Percentiles rank a stretch among this genome's conserved stretches.
Evolutionary conservation across 768 basidiomycete species (phyloP).

Genomic region (Boletus rex-veris): DNA sequence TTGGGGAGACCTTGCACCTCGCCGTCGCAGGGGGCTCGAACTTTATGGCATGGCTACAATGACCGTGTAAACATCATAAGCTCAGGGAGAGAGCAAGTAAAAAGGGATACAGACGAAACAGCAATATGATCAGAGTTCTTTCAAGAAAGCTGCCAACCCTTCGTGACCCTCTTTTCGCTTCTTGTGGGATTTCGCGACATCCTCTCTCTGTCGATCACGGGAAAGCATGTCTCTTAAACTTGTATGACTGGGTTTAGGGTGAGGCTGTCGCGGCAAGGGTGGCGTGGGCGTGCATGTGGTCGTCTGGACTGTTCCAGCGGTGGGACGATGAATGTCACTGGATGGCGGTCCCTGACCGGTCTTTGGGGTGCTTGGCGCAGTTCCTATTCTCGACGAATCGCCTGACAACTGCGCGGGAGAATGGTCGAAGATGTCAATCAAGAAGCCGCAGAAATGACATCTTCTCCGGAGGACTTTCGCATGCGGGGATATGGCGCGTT

Average conservation of each 20-base stretch:
- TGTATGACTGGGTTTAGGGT: constrained; percentile 35
- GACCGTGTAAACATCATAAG: neutral
- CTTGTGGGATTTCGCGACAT: constrained; percentile 21
- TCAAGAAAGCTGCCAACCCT: constrained; percentile 52
- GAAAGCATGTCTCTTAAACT: constrained; percentile 60
- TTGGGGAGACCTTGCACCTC: no score
- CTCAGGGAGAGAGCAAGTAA: no score
- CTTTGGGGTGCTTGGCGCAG: neutral
- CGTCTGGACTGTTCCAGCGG: neutral
- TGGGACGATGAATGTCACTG: neutral
- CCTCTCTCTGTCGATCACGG: constrained; percentile 50
- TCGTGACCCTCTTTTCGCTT: constrained; percentile 25
- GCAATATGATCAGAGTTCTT: constrained; percentile 12
- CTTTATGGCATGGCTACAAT: neutral
- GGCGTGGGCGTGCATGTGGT: neutral
- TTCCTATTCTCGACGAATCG: neutral
- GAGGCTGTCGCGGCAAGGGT: constrained; percentile 27
- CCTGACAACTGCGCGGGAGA: neutral
- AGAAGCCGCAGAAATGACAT: constrained; percentile 23
- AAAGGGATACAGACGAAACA: neutral
- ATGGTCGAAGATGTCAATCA: neutral
- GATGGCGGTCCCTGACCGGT: neutral
- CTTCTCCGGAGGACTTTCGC: constrained; percentile 6
- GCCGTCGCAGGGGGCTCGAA: no score
- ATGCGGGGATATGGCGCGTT: neutral